A percentile compares a stretch with the other conserved stretches of the same genome.
phyloP scores from a whole-genome alignment of 2,329 filamentous ascomycete species.

The Dendrostoma leiphaemia region DNA sequence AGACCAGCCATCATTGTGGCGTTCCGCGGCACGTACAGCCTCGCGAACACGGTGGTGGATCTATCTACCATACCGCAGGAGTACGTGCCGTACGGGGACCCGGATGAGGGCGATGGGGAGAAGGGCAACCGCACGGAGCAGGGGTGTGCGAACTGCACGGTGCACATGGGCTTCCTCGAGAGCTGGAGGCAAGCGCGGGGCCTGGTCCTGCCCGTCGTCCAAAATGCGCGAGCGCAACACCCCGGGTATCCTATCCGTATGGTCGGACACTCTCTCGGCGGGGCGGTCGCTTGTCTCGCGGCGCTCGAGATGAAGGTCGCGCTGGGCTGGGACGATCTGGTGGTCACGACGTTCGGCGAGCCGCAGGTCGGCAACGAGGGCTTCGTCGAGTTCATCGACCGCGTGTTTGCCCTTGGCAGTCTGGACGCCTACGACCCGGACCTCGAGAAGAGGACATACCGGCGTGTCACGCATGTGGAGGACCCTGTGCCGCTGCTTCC shows the following conservation, averaged over 20 bases:
- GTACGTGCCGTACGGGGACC: conserved; percentile 81
- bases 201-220: conserved; percentile 66
- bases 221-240: conserved; percentile 56
- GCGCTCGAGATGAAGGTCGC: conserved; percentile 73
- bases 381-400: conserved; percentile 55
- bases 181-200: conserved; percentile 78
- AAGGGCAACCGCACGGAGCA: neutral
- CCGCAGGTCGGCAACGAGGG: conserved; percentile 64
- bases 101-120: conserved; percentile 35
- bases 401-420: conserved; percentile 44
- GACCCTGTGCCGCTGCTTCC: conserved; percentile 91
- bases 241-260: conserved; percentile 73
- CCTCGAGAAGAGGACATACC: conserved; percentile 49
- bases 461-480: conserved; percentile 78
- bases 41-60: conserved; percentile 88
- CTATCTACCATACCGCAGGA: conserved; percentile 85
- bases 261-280: conserved; percentile 88
- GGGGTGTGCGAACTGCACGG: conserved; percentile 81
- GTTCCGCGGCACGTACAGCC: conserved; percentile 91
- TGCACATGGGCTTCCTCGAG: conserved; percentile 84
- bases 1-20: conserved; percentile 68
- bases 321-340: conserved; percentile 70
- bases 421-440: conserved; percentile 21
- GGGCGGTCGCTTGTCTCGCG: conserved; percentile 85
- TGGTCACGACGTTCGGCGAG: conserved; percentile 90